Evolutionary conservation across 345 rosid species (phyloP).

Genomic region (Camelina laxa): DNA sequence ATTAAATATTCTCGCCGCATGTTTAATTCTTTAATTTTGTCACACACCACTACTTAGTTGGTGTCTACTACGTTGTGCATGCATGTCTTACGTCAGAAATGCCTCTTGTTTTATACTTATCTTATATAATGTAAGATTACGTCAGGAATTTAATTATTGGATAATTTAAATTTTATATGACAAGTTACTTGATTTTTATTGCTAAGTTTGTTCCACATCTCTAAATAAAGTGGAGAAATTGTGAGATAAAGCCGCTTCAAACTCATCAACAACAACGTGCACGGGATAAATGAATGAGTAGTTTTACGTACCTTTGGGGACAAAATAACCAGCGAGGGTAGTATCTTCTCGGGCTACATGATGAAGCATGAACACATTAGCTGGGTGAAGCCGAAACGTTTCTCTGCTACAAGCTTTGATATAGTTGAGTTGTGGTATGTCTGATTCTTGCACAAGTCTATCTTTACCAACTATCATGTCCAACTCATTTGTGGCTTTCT

Average conservation of each 20-base stretch:
- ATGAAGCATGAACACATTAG: constrained; percentile 37
- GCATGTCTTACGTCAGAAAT: not conserved
- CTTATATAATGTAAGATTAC: not conserved
- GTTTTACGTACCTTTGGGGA: constrained; percentile 39
- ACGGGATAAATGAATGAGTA: not conserved
- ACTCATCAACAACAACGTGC: too few species aligned
- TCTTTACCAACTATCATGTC: constrained; percentile 45
- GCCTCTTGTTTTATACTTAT: not conserved
- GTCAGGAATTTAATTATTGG: not conserved
- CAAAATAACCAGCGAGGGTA: constrained; percentile 41
- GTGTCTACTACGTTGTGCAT: not conserved
- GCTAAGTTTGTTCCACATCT: not conserved
- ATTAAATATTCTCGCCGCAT: too few species aligned
- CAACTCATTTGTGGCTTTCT: constrained; percentile 38
- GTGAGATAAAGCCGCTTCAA: too few species aligned
- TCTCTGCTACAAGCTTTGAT: constrained; percentile 42
- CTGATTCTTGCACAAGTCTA: constrained; percentile 46
- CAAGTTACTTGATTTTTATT: not conserved
- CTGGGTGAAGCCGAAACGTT: constrained; percentile 43
- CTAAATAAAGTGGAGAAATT: not conserved
- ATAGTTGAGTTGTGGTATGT: constrained; percentile 42
- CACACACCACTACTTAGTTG: too few species aligned
- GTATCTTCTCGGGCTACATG: constrained; percentile 45
- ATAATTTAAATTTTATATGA: too few species aligned
- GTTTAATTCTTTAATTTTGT: too few species aligned